Base-by-base conservation (phyloP, 331 rosid species). In the Cydonia oblonga region DNA sequence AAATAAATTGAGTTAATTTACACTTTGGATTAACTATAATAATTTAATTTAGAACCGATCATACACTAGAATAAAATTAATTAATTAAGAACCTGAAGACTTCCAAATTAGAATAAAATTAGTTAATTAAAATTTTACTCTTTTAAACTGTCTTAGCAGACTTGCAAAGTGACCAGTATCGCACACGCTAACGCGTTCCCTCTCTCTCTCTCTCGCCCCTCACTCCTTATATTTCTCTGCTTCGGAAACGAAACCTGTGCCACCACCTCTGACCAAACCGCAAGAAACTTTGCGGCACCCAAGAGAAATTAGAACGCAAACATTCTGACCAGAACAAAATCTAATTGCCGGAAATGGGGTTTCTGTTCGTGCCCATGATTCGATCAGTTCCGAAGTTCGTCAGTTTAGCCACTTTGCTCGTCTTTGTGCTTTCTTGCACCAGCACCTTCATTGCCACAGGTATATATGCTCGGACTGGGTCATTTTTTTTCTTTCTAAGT, bases 401-500 rank as follows among this genome's bases (percentile, higher is more conserved):
- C 54, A 76, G 76, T 68, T 83, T 75, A 2, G 19, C 78, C 79
- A 9, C 76, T 61, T 69, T 87, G 15, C 72, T 90, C 6, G 35
- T 87, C 16, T 68, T 87, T 9, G 49, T 83, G 29, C 67, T 87
- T 26, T 76, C 84, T 42, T 84, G 78, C 83, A 77, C 69, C 74
- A 60, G 73, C 79, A 49, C 9, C 54, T 89, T 87, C 75, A 80
- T 72, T 86, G 76, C 88, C 24, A 86, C 88, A 64, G 97, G 96
- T 88, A 62, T 46, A 49, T 49, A 49, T 23, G 77, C 19, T 20
- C 7, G 32, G n/a, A 68, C 33, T 12, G 15, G 58, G 51, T 73
- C 56, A 28, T 9, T 38, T 38, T 38, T 38, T 59, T 22, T 13
- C 69, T 33, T 63, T 35, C 51, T 51, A 24, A 58, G 49, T 20